Conservation (phyloP, 805 yeast genomes). For the Starmerella bombicola region DNA sequence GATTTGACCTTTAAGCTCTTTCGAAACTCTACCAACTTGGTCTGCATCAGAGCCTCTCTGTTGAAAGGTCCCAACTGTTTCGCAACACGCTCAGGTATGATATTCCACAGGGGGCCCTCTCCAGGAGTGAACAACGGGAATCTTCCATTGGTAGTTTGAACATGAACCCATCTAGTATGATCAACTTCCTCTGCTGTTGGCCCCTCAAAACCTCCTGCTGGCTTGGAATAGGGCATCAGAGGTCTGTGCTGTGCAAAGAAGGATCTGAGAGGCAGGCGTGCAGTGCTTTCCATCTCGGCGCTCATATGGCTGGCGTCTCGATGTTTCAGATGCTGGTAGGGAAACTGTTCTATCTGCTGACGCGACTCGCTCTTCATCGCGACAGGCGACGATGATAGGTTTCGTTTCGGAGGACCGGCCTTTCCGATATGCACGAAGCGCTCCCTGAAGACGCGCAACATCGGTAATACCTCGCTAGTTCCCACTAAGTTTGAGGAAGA, state of each 20-base stretch:
- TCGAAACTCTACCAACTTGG: neutral
- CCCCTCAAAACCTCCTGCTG: constrained; percentile 1
- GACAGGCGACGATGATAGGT: neutral
- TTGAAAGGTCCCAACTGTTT: constrained; percentile 30
- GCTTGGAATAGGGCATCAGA: constrained; percentile 30
- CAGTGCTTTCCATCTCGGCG: constrained; percentile 20
- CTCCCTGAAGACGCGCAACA: no score
- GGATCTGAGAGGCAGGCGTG: constrained; percentile 29
- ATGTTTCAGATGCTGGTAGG: constrained; percentile 18
- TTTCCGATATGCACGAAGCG: no score
- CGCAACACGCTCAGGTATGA: constrained; percentile 32
- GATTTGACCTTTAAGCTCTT: neutral
- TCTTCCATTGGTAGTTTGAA: constrained; percentile 7
- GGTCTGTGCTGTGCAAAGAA: constrained; percentile 39
- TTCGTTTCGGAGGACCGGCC: no score
- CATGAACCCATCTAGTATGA: constrained; percentile 24
- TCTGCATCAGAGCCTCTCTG: constrained; percentile 6
- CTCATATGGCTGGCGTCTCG: constrained; percentile 20
- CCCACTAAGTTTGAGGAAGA: no score
- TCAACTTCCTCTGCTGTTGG: constrained; percentile 8
- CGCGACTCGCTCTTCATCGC: constrained; percentile 12
- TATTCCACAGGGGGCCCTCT: constrained; percentile 6
- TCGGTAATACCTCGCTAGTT: no score
- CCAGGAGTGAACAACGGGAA: constrained; percentile 7
- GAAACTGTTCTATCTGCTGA: constrained; percentile 17